Evolutionary conservation across 192 early-diverging fungal genomes (phyloP), one percentile per base, ranked within the genome.

Genomic region (Pilaira anomala): DNA sequence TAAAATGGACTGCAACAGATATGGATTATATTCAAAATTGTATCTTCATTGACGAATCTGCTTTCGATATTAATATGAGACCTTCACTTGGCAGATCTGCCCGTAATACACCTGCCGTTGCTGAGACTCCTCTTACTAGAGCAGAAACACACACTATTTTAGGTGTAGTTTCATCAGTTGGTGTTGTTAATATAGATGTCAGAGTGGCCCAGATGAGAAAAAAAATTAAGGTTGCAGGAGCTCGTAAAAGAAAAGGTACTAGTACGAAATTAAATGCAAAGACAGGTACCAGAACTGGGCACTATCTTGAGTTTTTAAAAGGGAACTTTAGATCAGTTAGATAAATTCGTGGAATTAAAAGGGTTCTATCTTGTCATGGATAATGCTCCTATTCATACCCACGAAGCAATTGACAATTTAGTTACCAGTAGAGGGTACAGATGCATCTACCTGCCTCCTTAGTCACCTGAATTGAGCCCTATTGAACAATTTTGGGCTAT

Each of bases 361-460:
- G 58, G 14, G 29, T 24, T 45, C 19, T 52, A 72, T 45, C 28
- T 68, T 18, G 60, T 68, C 2, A 68, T 68, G 60, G 67, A 68
- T 25, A 62, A 62, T 33, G 40, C 60, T 11, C 60, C 53, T 8
- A 56, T 62, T 26, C 51, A 68, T 33, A 61, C 26, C 13, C 24
- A 39, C 7, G 16, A 30, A 14, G 29, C 2, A 2, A n/a, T 62
- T 18, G 21, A 48, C 9, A 48, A 53, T 28, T 14, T 54, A 22
- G 18, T 68, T 29, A 21, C 26, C 11, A 19, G 30, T 14, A 25
- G 28, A 18, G 50, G 67, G 3, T 25, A 62, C 29, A 24, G 42
- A 11, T 56, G 52, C 33, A n/a, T 62, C 8, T 68, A 54, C 33
- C 24, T 53, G 5, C 65, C 65, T 2, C 36, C 57, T 16, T 49